Evolutionary conservation across 2,329 filamentous ascomycete species (phyloP), one percentile per base, ranked within the genome.

Genomic region (Beauveria australis): DNA sequence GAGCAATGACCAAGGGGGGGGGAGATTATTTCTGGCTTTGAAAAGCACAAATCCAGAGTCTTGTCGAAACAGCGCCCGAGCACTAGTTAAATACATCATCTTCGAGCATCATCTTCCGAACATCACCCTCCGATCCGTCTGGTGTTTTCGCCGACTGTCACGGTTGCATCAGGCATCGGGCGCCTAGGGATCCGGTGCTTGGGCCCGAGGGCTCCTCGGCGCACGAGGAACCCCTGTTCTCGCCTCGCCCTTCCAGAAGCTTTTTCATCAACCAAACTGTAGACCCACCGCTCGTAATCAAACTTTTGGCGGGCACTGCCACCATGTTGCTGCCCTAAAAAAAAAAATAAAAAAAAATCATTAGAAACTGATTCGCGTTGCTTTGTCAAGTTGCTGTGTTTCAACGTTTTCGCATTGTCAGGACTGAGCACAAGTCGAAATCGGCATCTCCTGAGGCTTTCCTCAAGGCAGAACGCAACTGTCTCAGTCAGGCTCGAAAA

Each of bases 181-280:
- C 26, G 44, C 44, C 54, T 57, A 57, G 54, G 54, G 54, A 57
- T 10, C 54, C 54, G 54, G 22, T 8, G 8, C 19, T n/a, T 40
- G 22, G 22, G 30, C 30, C 54, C 54, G 54, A 57, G 54, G 54
- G 22, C 19, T 43, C 46, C 54, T 57, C 54, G 54, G 54, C 33
- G 30, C 16, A 18, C 44, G 54, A 49, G 30, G 52, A 30, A 14
- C 3, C 33, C 33, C 10, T 14, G 3, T 19, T 33, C 28, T 16
- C 14, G 19, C 22, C 28, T 16, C 14, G 19, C 22, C 22, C 41
- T 46, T 55, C 53, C 26, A 46, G 53, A 46, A 55, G 41, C 24
- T 19, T 12, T 30, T 12, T 37, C 4, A 16, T 16, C 12, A 37
- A 33, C 12, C 12, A 37, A 14, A 7, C 26, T 28, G 7, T 28